Evolutionary conservation across 1,284 basidiomycete genomes (phyloP).

Genomic region (Ustilago hordei): DNA sequence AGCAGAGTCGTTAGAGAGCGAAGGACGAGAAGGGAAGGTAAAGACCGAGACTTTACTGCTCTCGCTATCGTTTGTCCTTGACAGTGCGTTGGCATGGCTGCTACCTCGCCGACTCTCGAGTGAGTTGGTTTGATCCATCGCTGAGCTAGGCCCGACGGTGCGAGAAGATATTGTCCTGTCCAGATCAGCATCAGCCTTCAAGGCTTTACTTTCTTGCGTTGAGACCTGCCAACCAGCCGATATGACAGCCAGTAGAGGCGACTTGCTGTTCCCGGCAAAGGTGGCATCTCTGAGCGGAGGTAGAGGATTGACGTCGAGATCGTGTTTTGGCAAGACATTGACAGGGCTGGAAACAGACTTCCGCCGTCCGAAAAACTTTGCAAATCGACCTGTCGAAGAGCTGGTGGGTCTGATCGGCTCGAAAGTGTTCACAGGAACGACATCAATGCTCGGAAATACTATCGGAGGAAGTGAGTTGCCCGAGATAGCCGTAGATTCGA

Average conservation of each 20-base stretch:
- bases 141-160: slow-evolving; percentile 1
- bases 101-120: neutral
- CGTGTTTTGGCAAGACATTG: slow-evolving; percentile 10
- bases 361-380: slow-evolving; percentile 35
- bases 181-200: neutral
- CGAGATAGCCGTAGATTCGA: neutral
- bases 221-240: slow-evolving; percentile 17
- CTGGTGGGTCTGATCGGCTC: neutral
- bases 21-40: slow-evolving; percentile 26
- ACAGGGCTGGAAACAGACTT: slow-evolving; percentile 33
- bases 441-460: slow-evolving; percentile 5
- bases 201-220: neutral
- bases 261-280: slow-evolving; percentile 6
- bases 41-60: slow-evolving; percentile 20
- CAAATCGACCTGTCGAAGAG: slow-evolving; percentile 14
- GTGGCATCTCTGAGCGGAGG: slow-evolving; percentile 19
- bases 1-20: slow-evolving; percentile 17
- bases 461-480: neutral
- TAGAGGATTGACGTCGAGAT: slow-evolving; percentile 20
- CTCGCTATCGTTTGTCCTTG: slow-evolving; percentile 16
- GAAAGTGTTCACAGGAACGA: neutral
- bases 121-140: neutral
- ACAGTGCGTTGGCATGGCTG: neutral
- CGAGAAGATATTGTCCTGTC: slow-evolving; percentile 15
- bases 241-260: slow-evolving; percentile 39